Evolutionary conservation across 2,329 filamentous ascomycete genomes (phyloP), one percentile per base, ranked within the genome.

Genomic region (Reticulascus tulasneorum): DNA sequence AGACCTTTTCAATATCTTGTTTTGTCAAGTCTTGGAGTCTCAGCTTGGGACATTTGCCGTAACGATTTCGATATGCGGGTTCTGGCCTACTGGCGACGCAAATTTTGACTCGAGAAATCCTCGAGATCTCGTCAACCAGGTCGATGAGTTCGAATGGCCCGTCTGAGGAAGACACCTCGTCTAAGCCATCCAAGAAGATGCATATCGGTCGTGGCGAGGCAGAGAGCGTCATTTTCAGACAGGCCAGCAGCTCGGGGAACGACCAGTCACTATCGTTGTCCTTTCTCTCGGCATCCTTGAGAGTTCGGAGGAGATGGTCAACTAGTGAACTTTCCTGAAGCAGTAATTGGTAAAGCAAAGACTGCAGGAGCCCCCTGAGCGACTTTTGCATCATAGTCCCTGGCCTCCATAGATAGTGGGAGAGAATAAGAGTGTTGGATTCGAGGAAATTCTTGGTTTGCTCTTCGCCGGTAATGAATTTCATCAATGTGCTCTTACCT

Each of bases 401-500:
- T 7, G 20, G 13, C 5, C 21, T 16, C 30, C 30, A 33, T 9
- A 33, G 23, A 17, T 23, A 33, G n/a, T 33, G 30, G 7, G 21
- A 33, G 5, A 12, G 15, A 23, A 9, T 31, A 7, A 7, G 13
- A 1, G 20, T 24, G 2, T 5, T 10, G 6, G 29, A 31, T 31
- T 9, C 1, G 3, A 55, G 46, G 11, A 44, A 19, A 3, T 37
- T n/a, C n/a, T 26, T 15, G 4, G 46, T 52, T 28, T 30, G 40
- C 2, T 29, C 30, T 8, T 44, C 33, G 5, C 29, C 13, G 1
- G 29, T 32, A 3, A 54, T 33, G 20, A 46, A 54, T 17, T 51
- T 53, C 43, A 52, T 44, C 19, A 51, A 30, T 2, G 50, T 54
- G 20, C 38, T 47, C 16, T 54, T 54, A 6, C 51, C 51, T 9